Base-by-base conservation (phyloP, 768 basidiomycete species). In the Auricularia sp. region DNA sequence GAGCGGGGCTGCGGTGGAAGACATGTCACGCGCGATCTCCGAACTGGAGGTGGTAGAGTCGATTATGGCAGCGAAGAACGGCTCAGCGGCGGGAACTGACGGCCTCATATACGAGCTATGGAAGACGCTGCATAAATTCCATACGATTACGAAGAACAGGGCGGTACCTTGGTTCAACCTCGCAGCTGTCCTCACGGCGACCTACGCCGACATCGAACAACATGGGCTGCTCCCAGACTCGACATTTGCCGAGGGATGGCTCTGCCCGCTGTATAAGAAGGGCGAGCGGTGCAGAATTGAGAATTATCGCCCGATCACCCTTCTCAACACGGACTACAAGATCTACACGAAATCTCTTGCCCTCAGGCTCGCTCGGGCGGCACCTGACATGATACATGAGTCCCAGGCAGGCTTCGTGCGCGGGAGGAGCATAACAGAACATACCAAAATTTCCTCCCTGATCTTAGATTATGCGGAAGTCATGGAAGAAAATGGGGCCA, bases 181-280 rank as follows among this genome's bases (percentile, higher is more conserved):
- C 1, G 39, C 7, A 3, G 24, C 13, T 10, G 7, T 63, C 3
- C 36, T 63, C 79, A 47, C 79, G 75, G 11, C 82, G 70, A 3
- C 75, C 78, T 68, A 81, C 82, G 0, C 81, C 80, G 11, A 82
- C 83, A 78, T 79, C 0, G 62, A 74, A 64, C 0, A 2, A 1
- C 1, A 75, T 47, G 76, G 78, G 0, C 2, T 74, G 0, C 1
- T 16, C 3, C 1, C 24, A 0, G 3, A 10, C 0, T 2, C 54
- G 13, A 18, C 0, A 2, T 74, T 0, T 2, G 14, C 6, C 1
- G 21, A 1, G 3, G 6, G 0, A 18, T 72, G 70, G 69, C 70
- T 75, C 64, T 71, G 77, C 71, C 78, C 75, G 0, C 36, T 81
- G 0, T 81, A 77, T 63, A 81, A 81, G 44, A 80, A 81, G 44